phyloP scores from a whole-genome alignment of 192 early-diverging fungal genomes.

The Backusella psychrophila region DNA sequence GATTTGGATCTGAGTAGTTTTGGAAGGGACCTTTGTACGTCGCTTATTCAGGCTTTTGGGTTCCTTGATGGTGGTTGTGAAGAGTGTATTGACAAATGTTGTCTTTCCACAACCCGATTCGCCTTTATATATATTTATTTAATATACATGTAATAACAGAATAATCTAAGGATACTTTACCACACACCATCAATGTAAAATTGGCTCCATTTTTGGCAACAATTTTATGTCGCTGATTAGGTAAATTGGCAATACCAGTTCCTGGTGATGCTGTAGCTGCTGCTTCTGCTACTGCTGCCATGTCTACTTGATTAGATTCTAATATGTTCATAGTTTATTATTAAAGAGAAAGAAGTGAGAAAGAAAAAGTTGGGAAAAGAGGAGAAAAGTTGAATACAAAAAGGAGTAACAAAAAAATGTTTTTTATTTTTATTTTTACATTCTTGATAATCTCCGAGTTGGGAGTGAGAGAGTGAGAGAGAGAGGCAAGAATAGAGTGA shows the following conservation, averaged over 20 bases:
- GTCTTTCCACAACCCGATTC: slow-evolving; percentile 98
- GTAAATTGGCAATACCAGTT: slow-evolving; percentile 96
- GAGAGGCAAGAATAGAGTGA: too few relatives aligned
- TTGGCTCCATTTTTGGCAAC: slow-evolving; percentile 94
- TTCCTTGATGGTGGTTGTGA: slow-evolving; percentile 92
- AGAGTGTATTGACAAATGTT: slow-evolving; percentile 98
- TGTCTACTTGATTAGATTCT: not conserved
- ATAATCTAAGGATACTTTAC: slow-evolving; percentile 38
- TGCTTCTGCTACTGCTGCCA: slow-evolving; percentile 18
- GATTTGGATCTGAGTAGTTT: slow-evolving; percentile 96
- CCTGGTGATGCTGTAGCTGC: slow-evolving; percentile 40
- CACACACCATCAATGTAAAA: slow-evolving; percentile 96
- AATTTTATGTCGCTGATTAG: slow-evolving; percentile 98
- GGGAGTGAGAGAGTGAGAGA: too few relatives aligned
- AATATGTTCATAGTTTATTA: not conserved
- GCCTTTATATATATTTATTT: slow-evolving; percentile 45
- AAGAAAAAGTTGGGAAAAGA: not conserved
- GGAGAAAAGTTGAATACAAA: not conserved
- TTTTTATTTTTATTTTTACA: not conserved
- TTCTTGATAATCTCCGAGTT: not conserved
- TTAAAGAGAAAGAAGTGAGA: not conserved
- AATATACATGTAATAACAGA: not conserved
- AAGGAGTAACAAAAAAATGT: not conserved
- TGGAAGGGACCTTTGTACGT: slow-evolving; percentile 83
- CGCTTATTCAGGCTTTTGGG: slow-evolving; percentile 80